A percentile compares a stretch with the other conserved stretches of the same genome.
Evolutionary conservation across 345 rosid genomes (phyloP).

Genomic region (Aurinia saxatilis): DNA sequence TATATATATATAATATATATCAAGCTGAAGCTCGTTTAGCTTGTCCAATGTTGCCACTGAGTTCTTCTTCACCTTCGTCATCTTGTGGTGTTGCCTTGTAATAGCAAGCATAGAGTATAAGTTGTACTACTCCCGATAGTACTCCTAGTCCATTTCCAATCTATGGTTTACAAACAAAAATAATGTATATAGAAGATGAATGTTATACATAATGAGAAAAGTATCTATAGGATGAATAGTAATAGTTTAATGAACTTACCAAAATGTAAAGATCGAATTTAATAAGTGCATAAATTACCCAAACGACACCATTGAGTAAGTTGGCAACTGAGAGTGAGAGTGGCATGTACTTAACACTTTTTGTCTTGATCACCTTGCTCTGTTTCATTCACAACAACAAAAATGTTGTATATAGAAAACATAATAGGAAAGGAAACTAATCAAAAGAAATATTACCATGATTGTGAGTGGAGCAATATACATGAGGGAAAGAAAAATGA

Average conservation of each 20-base stretch:
- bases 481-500: slow-evolving; percentile 37
- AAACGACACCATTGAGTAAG: slow-evolving; percentile 37
- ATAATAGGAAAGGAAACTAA: background rate
- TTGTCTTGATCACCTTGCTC: slow-evolving; percentile 44
- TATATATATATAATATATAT: too few relatives aligned
- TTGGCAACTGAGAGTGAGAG: slow-evolving; percentile 41
- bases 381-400: slow-evolving; percentile 15
- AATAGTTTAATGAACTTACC: slow-evolving; percentile 20
- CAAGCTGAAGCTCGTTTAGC: too few relatives aligned
- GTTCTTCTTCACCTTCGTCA: slow-evolving; percentile 18
- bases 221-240: too few relatives aligned
- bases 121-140: slow-evolving; percentile 36
- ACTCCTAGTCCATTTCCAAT: slow-evolving; percentile 63
- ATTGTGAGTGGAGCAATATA: slow-evolving; percentile 54
- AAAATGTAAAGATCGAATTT: slow-evolving; percentile 40
- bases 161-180: slow-evolving; percentile 16
- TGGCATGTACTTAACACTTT: slow-evolving; percentile 56
- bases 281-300: slow-evolving; percentile 43
- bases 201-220: too few relatives aligned
- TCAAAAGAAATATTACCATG: slow-evolving; percentile 47
- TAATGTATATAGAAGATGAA: background rate
- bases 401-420: background rate
- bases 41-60: too few relatives aligned
- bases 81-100: slow-evolving; percentile 33
- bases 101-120: slow-evolving; percentile 47